Evolutionary conservation across 2,329 filamentous ascomycete species (phyloP), one percentile per base, ranked within the genome.

Genomic region (Calycina marina): DNA sequence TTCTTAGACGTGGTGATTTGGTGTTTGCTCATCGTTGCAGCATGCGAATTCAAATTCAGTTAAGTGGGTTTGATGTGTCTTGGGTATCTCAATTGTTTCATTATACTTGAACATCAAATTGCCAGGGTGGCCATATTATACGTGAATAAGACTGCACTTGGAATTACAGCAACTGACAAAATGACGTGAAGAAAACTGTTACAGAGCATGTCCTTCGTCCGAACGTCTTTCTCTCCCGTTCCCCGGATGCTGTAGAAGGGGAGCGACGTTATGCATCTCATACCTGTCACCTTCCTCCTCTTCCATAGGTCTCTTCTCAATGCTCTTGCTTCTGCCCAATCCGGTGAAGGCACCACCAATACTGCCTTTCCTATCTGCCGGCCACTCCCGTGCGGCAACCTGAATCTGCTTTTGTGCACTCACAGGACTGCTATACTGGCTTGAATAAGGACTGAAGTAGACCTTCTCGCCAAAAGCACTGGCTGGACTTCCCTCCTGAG

Each of bases 381-480:
- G 39, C 44, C 44, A 48, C 14, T 40, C 38, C 28, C 37, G 38
- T 18, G 14, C 14, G 18, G 14, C 29, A 9, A 13, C 22, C 14
- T 35, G 24, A 9, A 32, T 33, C 27, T 36, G 30, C 28, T 42
- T 37, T 5, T 25, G 34, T 11, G 45, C 47, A 3, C 34, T 42
- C 4, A 69, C 58, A 1, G 71, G 71, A 44, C 68, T 73, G 49
- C 58, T 69, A 52, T 63, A 74, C 37, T 71, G 66, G 25, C 68
- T 72, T 13, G 58, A 61, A 46, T 75, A 76, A 0, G 72, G 71
- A 3, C 68, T 72, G 40, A 72, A 63, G 51, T 73, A 70, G 5
- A 57, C 60, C 14, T 48, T 46, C 31, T 50, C 48, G 4, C 38
- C 40, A 8, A 38, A 37, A 61, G 70, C 15, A 62, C 41, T 45